Evolutionary conservation across 768 basidiomycete species (phyloP).

Genomic region (Mycena latifolia): DNA sequence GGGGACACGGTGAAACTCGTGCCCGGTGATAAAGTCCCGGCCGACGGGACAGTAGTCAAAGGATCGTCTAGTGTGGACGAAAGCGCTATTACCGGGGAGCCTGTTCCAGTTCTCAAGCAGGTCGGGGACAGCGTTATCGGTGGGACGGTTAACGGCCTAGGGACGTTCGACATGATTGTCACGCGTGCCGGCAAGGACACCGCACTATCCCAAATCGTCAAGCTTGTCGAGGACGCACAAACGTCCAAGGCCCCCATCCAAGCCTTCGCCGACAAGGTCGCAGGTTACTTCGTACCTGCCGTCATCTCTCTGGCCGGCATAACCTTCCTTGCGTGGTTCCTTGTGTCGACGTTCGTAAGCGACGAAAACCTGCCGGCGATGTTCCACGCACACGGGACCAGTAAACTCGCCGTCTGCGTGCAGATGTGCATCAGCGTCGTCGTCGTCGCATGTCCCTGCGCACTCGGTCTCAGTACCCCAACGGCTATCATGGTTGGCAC

Average conservation of each 20-base stretch:
- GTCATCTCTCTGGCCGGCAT: conserved; percentile 86
- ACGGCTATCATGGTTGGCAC: conserved; percentile 99
- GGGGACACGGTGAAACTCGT: conserved; percentile 95
- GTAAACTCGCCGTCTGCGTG: conserved; percentile 90
- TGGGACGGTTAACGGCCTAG: conserved; percentile 96
- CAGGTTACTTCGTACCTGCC: conserved; percentile 94
- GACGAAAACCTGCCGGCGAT: conserved; percentile 79
- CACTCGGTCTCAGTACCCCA: conserved; percentile 94
- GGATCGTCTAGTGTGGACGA: conserved; percentile 95
- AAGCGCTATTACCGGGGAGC: conserved; percentile 96
- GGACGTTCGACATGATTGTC: conserved; percentile 97
- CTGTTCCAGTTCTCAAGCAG: conserved; percentile 88
- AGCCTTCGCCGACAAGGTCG: conserved; percentile 93
- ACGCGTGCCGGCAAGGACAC: conserved; percentile 97
- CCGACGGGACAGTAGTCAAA: conserved; percentile 90
- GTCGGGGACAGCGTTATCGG: conserved; percentile 91
- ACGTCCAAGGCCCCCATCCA: conserved; percentile 99
- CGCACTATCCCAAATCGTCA: conserved; percentile 95
- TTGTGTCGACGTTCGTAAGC: conserved; percentile 70
- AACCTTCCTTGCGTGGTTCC: conserved; percentile 89
- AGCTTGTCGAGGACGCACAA: conserved; percentile 97
- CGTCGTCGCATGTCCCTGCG: conserved; percentile 98
- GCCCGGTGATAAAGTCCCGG: conserved; percentile 96
- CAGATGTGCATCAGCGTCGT: conserved; percentile 98
- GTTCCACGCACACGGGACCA: conserved; percentile 88